phyloP scores from a whole-genome alignment of 257 asterid genomes.

The Solanum rostratum region DNA sequence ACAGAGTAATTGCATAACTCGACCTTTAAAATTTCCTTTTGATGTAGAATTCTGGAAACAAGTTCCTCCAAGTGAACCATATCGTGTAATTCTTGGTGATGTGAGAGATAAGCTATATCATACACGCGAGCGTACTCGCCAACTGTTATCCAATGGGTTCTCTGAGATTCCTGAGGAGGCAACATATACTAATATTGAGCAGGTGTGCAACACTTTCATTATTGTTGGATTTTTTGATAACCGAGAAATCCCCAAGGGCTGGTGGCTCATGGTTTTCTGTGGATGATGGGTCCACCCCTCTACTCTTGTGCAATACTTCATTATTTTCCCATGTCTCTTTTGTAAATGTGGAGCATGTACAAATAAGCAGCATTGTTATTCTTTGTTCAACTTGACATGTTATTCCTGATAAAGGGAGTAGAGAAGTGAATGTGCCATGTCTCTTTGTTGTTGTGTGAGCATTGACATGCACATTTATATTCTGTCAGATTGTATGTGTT shows the following conservation, averaged over 20 bases:
- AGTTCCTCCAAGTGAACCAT: slow-evolving; percentile 34
- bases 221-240: neutral
- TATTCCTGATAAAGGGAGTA: neutral
- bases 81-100: slow-evolving; percentile 37
- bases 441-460: neutral
- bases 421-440: neutral
- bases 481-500: neutral
- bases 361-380: neutral
- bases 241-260: neutral
- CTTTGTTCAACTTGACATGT: neutral
- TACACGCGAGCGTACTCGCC: slow-evolving; percentile 45
- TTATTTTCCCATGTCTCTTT: neutral
- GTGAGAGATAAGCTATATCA: slow-evolving; percentile 39
- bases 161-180: slow-evolving; percentile 41
- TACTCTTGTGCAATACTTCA: neutral
- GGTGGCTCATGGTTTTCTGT: neutral
- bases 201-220: slow-evolving; percentile 14
- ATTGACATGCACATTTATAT: neutral
- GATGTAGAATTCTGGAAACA: slow-evolving; percentile 40
- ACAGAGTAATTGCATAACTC: neutral
- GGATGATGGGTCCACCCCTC: neutral
- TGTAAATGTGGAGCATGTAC: neutral
- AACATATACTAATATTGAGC: slow-evolving; percentile 23
- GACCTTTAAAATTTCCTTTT: neutral
- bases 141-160: slow-evolving; percentile 26